A percentile compares a stretch with the other conserved stretches of the same genome.
Evolutionary conservation across 257 asterid species (phyloP).

Genomic region (Lithospermum erythrorhizon): DNA sequence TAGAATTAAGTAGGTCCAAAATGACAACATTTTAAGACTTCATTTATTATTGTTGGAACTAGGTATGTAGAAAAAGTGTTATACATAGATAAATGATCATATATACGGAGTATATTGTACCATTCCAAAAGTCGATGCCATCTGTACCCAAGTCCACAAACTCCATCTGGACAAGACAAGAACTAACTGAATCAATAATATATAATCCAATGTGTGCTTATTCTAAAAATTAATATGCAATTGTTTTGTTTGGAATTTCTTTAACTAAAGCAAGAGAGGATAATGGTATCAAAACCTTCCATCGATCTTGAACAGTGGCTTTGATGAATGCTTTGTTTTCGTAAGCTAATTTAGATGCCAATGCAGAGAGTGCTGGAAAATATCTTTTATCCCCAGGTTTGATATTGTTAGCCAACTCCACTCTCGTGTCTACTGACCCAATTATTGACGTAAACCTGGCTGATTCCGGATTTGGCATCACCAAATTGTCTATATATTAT

Average conservation of each 20-base stretch:
- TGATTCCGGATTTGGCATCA: conserved; percentile 22
- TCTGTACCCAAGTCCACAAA: conserved; percentile 19
- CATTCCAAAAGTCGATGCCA: conserved; percentile 30
- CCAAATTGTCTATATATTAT: conserved; percentile 30
- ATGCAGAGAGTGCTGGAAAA: conserved; percentile 29
- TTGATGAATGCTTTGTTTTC: conserved; percentile 42
- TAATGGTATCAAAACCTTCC: conserved; percentile 38
- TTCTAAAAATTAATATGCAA: not conserved
- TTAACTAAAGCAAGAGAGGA: not conserved
- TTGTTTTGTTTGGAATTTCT: not conserved
- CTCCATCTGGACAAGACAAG: conserved; percentile 39
- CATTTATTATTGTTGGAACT: no score
- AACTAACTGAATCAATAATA: not conserved
- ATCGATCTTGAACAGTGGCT: conserved; percentile 29
- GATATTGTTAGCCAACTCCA: conserved; percentile 40
- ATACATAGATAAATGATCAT: no score
- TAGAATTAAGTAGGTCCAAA: no score
- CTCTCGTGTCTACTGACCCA: conserved; percentile 48
- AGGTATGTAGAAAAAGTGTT: not conserved
- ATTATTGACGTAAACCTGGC: conserved; percentile 22
- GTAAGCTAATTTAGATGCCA: conserved; percentile 65
- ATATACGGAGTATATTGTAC: no score
- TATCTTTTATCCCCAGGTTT: conserved; percentile 33
- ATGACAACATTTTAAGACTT: no score
- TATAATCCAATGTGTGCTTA: not conserved